phyloP scores from a whole-genome alignment of 441 rosid genomes.

The California macrophylla region DNA sequence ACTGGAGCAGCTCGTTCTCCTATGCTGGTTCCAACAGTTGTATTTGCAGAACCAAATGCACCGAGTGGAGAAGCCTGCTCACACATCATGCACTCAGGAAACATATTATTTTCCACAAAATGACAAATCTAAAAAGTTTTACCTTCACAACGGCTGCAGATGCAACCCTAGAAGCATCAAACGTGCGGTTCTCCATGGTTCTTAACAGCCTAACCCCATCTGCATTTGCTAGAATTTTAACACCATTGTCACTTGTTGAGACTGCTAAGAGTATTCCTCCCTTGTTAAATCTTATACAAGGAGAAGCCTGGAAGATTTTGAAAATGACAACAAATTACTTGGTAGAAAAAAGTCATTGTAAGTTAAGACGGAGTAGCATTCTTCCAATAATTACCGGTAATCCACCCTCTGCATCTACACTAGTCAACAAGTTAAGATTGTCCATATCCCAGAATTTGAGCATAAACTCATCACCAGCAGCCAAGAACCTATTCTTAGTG shows the following conservation, averaged over 20 bases:
- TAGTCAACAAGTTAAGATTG: constrained; percentile 36
- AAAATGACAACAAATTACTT: background rate
- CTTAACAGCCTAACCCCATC: constrained; percentile 62
- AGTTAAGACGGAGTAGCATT: background rate
- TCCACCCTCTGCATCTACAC: constrained; percentile 60
- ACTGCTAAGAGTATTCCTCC: constrained; percentile 70
- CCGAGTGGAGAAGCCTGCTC: constrained; percentile 45
- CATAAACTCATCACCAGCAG: constrained; percentile 61
- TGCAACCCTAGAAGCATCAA: constrained; percentile 53
- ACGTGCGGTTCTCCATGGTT: constrained; percentile 49
- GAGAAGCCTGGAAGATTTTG: constrained; percentile 51
- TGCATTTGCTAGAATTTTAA: constrained; percentile 62
- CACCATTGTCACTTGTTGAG: constrained; percentile 63
- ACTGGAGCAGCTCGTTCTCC: constrained; percentile 45
- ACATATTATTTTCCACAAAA: constrained; percentile 5
- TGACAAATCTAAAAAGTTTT: constrained; percentile 14
- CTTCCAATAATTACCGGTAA: constrained; percentile 37
- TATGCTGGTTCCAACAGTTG: constrained; percentile 41
- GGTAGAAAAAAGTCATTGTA: background rate
- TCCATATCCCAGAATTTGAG: constrained; percentile 78
- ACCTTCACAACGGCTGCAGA: constrained; percentile 56
- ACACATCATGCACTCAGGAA: constrained; percentile 13
- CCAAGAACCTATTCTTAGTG: constrained; percentile 60
- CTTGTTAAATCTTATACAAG: constrained; percentile 66
- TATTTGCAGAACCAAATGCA: constrained; percentile 40